These are phyloP conservation scores for Exophiala mesophila DNA, from an alignment of 2,329 filamentous ascomycete genomes.

Conservation along the genomic window DNA sequence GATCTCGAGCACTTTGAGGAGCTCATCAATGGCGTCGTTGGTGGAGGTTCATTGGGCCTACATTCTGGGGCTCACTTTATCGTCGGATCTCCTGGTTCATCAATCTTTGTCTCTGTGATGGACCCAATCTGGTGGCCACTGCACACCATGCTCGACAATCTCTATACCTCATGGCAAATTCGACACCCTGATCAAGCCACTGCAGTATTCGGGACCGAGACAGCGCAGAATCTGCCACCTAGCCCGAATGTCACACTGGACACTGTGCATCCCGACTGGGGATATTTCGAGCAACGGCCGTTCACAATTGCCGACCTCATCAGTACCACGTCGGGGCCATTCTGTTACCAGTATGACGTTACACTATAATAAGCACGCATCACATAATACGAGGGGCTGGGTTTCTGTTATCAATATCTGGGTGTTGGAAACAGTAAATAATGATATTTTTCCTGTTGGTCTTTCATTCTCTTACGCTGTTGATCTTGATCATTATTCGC, in stretches of 20 bases:
- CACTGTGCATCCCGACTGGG: slow-evolving; percentile 20
- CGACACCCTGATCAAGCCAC: slow-evolving; percentile 22
- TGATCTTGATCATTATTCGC: too few species aligned
- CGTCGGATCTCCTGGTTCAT: slow-evolving; percentile 23
- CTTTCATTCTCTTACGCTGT: too few species aligned
- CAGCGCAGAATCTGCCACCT: slow-evolving; percentile 25
- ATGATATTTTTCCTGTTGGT: too few species aligned
- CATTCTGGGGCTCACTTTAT: slow-evolving; percentile 28
- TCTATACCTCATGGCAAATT: slow-evolving; percentile 27
- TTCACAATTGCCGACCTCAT: slow-evolving; percentile 23
- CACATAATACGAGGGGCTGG: too few species aligned
- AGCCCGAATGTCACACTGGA: slow-evolving; percentile 26
- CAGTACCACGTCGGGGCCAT: slow-evolving; percentile 26
- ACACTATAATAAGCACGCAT: slow-evolving; percentile 12
- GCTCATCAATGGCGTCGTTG: slow-evolving; percentile 24
- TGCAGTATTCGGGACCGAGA: slow-evolving; percentile 23
- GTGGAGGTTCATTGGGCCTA: slow-evolving; percentile 21
- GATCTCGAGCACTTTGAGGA: slow-evolving; percentile 16
- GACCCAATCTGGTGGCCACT: slow-evolving; percentile 27
- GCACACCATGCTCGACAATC: slow-evolving; percentile 26
- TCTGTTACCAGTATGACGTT: slow-evolving; percentile 28
- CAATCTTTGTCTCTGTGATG: slow-evolving; percentile 24
- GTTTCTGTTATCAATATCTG: too few species aligned
- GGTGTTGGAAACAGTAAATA: too few species aligned
- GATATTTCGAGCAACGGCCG: slow-evolving; percentile 18